Evolutionary conservation across 2,329 filamentous ascomycete genomes (phyloP).

Genomic region (Passalora sequoiae): DNA sequence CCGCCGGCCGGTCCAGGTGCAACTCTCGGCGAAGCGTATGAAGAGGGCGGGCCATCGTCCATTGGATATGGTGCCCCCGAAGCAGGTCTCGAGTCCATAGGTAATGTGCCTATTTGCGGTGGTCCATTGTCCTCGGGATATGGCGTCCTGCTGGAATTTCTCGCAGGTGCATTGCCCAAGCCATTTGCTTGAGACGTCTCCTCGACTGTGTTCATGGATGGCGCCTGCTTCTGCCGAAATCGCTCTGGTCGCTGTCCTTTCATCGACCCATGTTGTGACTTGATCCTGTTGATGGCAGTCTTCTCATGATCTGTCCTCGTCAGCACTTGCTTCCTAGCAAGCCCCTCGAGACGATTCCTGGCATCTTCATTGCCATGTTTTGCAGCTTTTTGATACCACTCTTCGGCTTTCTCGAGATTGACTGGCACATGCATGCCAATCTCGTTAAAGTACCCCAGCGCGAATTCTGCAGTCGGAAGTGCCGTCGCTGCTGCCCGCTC

Average conservation of each 20-base stretch:
- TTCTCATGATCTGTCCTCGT: constrained; percentile 91
- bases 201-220: constrained; percentile 19
- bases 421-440: constrained; percentile 89
- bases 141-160: constrained; percentile 25
- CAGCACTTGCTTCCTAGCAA: constrained; percentile 69
- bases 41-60: constrained; percentile 55
- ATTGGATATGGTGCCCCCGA: constrained; percentile 66
- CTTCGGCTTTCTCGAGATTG: constrained; percentile 72
- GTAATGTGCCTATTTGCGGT: constrained; percentile 11
- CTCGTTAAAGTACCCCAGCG: constrained; percentile 94
- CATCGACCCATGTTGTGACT: constrained; percentile 50
- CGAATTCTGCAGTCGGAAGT: constrained; percentile 87
- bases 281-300: constrained; percentile 82
- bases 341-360: constrained; percentile 70
- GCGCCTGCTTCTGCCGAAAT: constrained; percentile 35
- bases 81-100: constrained; percentile 39
- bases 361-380: constrained; percentile 92
- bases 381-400: constrained; percentile 86
- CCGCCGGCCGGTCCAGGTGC: constrained; percentile 29
- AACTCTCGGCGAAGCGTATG: constrained; percentile 8
- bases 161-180: constrained; percentile 12
- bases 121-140: constrained; percentile 34
- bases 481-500: constrained; percentile 76
- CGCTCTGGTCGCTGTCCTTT: constrained; percentile 44
- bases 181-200: constrained; percentile 14